These are phyloP conservation scores for Populus ilicifolia DNA, from an alignment of 345 rosid species.

Conservation along the genomic window DNA sequence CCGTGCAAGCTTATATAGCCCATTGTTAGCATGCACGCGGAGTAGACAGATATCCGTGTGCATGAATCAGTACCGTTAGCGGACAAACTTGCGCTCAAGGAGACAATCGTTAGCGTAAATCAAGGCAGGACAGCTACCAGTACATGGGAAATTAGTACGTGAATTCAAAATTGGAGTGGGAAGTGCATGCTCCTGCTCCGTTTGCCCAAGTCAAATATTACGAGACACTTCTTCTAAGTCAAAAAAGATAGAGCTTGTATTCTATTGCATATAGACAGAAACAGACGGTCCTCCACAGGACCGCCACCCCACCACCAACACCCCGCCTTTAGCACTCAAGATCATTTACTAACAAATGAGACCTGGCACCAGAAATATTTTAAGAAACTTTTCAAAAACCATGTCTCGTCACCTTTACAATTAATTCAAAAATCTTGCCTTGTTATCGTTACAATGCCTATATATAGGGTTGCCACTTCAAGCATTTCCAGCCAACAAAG, in stretches of 20 bases:
- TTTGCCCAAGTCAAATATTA: not conserved
- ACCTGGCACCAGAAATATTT: constrained; percentile 6
- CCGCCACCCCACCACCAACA: not conserved
- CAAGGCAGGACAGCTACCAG: not conserved
- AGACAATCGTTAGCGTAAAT: not conserved
- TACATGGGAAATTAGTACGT: not conserved
- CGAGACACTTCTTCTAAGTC: not conserved
- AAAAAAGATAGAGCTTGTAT: not conserved
- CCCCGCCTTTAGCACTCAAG: not conserved
- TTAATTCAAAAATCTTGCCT: no score
- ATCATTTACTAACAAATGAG: not conserved
- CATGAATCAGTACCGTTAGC: no score
- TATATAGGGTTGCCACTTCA: constrained; percentile 9
- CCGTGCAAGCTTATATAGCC: not conserved
- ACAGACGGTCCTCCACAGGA: not conserved
- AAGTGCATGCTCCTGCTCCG: not conserved
- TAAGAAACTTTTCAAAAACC: not conserved
- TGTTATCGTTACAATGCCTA: not conserved
- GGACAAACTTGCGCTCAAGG: not conserved
- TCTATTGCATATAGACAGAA: constrained; percentile 1
- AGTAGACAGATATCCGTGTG: no score
- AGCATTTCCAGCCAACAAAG: not conserved
- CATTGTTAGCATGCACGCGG: not conserved
- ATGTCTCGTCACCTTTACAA: no score
- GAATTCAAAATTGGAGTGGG: not conserved